These are phyloP conservation scores for Acorus calamus DNA, from an alignment of 106 monocot species.

Conservation along the genomic window DNA sequence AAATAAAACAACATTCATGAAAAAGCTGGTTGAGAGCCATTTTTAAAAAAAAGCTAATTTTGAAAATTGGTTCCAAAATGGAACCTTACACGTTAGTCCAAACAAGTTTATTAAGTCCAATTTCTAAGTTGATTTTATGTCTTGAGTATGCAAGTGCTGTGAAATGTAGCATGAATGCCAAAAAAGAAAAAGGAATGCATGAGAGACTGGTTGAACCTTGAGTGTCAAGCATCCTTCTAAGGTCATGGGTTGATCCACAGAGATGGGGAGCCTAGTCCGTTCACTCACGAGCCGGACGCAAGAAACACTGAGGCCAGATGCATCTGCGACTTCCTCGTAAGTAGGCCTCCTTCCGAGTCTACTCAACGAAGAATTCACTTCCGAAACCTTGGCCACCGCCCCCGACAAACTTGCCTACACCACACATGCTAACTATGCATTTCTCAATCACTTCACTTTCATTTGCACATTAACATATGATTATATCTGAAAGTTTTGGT, in stretches of 20 bases:
- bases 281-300: slow-evolving; percentile 24
- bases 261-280: slow-evolving; percentile 21
- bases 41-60: no score
- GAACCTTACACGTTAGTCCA: background rate
- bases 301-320: slow-evolving; percentile 9
- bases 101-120: background rate
- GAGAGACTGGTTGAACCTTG: slow-evolving; percentile 13
- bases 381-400: slow-evolving; percentile 23
- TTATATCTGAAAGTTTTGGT: background rate
- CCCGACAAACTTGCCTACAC: slow-evolving; percentile 33
- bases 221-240: slow-evolving; percentile 20
- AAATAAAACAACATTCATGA: no score
- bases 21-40: no score
- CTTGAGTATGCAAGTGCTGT: background rate
- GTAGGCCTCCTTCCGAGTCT: slow-evolving; percentile 27
- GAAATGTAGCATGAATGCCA: no score
- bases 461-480: background rate
- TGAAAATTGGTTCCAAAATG: no score
- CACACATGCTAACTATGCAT: slow-evolving; percentile 11
- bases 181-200: background rate
- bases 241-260: slow-evolving; percentile 25
- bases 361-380: slow-evolving; percentile 27
- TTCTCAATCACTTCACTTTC: background rate
- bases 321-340: slow-evolving; percentile 40
- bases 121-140: background rate